These are phyloP conservation scores for Chlorociboria aeruginascens DNA, from an alignment of 495 filamentous ascomycete species.

Conservation along the genomic window DNA sequence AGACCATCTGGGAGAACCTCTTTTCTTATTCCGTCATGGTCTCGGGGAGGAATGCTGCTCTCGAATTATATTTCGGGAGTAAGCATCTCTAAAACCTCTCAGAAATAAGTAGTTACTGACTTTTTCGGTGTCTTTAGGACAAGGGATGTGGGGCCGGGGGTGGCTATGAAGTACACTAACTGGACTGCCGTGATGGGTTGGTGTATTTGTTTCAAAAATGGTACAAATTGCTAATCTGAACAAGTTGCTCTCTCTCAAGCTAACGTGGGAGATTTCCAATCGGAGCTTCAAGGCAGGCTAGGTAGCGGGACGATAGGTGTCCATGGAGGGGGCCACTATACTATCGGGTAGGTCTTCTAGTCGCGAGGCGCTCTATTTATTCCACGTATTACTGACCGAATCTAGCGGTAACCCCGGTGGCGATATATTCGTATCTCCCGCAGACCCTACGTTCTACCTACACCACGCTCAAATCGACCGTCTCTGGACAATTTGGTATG, in stretches of 20 bases:
- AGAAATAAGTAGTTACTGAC: no score
- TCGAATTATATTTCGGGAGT: no score
- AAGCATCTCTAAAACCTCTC: no score
- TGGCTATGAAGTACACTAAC: background rate
- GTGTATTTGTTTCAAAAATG: no score
- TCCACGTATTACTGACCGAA: background rate
- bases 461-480: constrained; percentile 64
- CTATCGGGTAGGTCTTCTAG: constrained; percentile 30
- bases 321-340: constrained; percentile 13
- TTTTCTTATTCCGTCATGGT: background rate
- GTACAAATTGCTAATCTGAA: background rate
- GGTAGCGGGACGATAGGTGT: constrained; percentile 5
- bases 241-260: background rate
- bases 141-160: constrained; percentile 33
- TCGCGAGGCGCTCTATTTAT: background rate
- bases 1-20: constrained; percentile 42
- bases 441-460: constrained; percentile 56
- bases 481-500: constrained; percentile 59
- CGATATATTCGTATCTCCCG: constrained; percentile 45
- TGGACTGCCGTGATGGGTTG: no score
- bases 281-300: constrained; percentile 1
- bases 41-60: constrained; percentile 6
- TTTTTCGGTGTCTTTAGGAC: constrained; percentile 32
- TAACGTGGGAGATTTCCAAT: constrained; percentile 3
- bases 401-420: constrained; percentile 11